These are phyloP conservation scores for Peltaster fructicola DNA, from an alignment of 2,329 filamentous ascomycete genomes.

Conservation along the genomic window DNA sequence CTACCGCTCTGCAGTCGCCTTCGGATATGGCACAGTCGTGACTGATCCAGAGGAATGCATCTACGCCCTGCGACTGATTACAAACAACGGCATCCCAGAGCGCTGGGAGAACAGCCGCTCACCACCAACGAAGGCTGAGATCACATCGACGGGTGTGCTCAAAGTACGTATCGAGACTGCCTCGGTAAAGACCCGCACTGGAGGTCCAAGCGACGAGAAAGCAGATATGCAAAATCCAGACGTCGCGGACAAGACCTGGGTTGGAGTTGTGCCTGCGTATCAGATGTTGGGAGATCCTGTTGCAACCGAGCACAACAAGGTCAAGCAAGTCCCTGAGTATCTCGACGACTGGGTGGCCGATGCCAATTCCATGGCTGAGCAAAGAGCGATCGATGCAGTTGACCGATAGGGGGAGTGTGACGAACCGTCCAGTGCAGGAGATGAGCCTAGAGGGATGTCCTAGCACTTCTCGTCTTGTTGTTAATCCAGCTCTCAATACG, in stretches of 20 bases:
- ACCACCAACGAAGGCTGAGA: conserved; percentile 55
- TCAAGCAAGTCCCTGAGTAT: conserved; percentile 43
- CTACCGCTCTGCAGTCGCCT: conserved; percentile 64
- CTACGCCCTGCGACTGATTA: conserved; percentile 64
- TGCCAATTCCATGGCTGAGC: conserved; percentile 25
- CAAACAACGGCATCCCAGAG: conserved; percentile 49
- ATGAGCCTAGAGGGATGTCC: too few relatives aligned
- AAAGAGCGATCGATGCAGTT: conserved; percentile 17
- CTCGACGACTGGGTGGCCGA: conserved; percentile 35
- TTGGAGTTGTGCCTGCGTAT: conserved; percentile 47
- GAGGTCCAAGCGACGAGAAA: conserved; percentile 43
- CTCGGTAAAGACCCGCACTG: conserved; percentile 56
- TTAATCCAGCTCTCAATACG: too few relatives aligned
- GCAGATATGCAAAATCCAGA: conserved; percentile 35
- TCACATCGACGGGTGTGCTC: conserved; percentile 57
- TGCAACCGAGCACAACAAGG: conserved; percentile 38
- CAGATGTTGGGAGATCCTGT: conserved; percentile 46
- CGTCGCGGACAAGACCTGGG: conserved; percentile 36
- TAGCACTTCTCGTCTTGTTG: too few relatives aligned
- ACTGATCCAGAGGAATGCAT: conserved; percentile 57
- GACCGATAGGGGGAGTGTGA: too few relatives aligned
- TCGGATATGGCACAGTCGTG: conserved; percentile 55
- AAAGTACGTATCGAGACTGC: conserved; percentile 50
- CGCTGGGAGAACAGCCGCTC: conserved; percentile 53
- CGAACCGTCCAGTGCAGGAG: too few relatives aligned